Evolutionary conservation across 2,329 filamentous ascomycete species (phyloP), one percentile per base, ranked within the genome.

Genomic region (Alternaria brassicicola): DNA sequence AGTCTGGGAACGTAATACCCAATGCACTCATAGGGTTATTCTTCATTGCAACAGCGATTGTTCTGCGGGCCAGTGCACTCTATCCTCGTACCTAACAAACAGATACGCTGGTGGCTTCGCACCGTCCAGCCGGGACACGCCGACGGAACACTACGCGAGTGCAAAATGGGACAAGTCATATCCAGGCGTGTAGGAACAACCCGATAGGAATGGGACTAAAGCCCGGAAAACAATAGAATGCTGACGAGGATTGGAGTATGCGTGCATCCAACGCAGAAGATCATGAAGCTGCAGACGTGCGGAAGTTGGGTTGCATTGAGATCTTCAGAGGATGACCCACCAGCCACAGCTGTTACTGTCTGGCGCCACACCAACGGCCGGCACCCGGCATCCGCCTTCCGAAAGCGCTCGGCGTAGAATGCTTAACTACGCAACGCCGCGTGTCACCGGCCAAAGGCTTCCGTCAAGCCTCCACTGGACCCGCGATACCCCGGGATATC

Each of bases 401-500:
- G 30, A 36, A 36, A 26, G 6, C 17, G 12, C 26, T 9, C 23
- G 42, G 21, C 21, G 28, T 21, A 13, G 25, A 46, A 67, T 51
- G 65, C 65, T 66, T 66, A 55, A 55, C 12, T 45, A 48, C 51
- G 58, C 45, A 61, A 51, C 35, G 59, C 62, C 58, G 58, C 61
- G 58, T 64, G 57, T 65, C 51, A 68, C 36, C 66, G 64, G 67
- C 17, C 39, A 50, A 25, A 15, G 8, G 10, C 10, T 7, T 23
- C 9, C 39, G 38, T 31, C 31, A 60, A 55, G 54, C 56, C 30
- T 61, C 49, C 41, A 48, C 19, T 4, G 13, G 12, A 47, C 6
- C 19, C 46, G 19, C 21, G 46, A 35, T 36, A 49, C 33, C 31
- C 30, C 47, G 31, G 47, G 15, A 49, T 19, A 35, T 9, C 47